Evolutionary conservation across 805 yeast genomes (phyloP), one percentile per base, ranked within the genome.

Genomic region (Candida nemodendra): DNA sequence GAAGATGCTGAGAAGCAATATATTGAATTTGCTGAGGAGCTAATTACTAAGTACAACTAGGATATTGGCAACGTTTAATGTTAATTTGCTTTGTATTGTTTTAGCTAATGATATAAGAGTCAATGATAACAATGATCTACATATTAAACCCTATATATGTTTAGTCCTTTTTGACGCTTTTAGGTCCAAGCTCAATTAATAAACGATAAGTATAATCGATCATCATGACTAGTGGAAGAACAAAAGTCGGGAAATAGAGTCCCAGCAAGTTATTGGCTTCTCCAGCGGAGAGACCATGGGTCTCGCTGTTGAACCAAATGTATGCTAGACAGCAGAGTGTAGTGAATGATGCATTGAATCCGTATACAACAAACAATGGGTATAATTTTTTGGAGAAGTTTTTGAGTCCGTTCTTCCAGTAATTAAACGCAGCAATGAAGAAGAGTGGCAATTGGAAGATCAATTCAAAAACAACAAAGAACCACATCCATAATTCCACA

Each of bases 1-100:
- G 95, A 79, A 53, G 97, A 88, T 24, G 99, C 99, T 44, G 98
- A 91, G 73, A 48, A 74, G 53, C 74, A 88, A 65, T 79, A 84
- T 70, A 84, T 84, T 57, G 81, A 62, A 8, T 67, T 84, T 30
- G 91, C 79, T 37, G 79, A 78, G 51, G 76, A 75, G 58, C 70
- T 85, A 68, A 64, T 76, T 42, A 76, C 70, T 37, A 75, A 75
- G 56, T 75, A 76, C 61, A 61, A 66, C 35, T 49, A n/a, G n/a
- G n/a, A n/a, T n/a, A n/a, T n/a, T n/a, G n/a, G n/a, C n/a, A n/a
- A n/a, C n/a, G n/a, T n/a, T n/a, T n/a, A n/a, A n/a, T n/a, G n/a
- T n/a, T n/a, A n/a, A n/a, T n/a, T n/a, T n/a, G n/a, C n/a, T n/a
- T n/a, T n/a, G n/a, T n/a, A n/a, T n/a, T n/a, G n/a, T n/a, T n/a